Conservation (phyloP, 345 rosid genomes). For the Brassica carinata region DNA sequence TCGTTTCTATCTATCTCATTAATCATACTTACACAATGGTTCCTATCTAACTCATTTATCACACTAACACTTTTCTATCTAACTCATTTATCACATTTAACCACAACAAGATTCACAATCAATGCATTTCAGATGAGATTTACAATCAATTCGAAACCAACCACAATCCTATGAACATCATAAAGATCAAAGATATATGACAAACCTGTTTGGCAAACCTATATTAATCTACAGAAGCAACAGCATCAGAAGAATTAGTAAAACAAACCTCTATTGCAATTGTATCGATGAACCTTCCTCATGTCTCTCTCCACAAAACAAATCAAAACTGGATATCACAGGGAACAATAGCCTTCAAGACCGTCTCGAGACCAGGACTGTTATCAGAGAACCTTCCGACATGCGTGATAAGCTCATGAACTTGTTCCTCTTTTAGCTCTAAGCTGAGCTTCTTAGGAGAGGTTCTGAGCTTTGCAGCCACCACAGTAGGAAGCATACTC, state of each 20-base stretch:
- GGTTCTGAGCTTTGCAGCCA: slow-evolving; percentile 86
- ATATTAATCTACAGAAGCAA: too few species aligned
- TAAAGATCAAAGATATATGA: neutral
- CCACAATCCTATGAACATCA: neutral
- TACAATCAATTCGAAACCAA: too few species aligned
- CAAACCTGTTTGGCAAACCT: neutral
- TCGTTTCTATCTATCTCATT: too few species aligned
- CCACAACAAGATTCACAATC: neutral
- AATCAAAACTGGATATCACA: slow-evolving; percentile 66
- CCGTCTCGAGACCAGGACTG: slow-evolving; percentile 42
- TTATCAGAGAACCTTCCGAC: slow-evolving; percentile 71
- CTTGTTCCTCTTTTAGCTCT: slow-evolving; percentile 84
- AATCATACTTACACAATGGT: too few species aligned
- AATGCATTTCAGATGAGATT: neutral
- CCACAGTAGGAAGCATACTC: slow-evolving; percentile 84
- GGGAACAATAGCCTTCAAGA: slow-evolving; percentile 80
- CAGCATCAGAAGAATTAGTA: too few species aligned
- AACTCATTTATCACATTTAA: neutral
- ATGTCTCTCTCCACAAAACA: too few species aligned
- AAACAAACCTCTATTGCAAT: too few species aligned
- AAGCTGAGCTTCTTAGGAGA: slow-evolving; percentile 79
- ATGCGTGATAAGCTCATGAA: slow-evolving; percentile 60
- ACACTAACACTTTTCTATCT: too few species aligned
- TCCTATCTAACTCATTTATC: too few species aligned
- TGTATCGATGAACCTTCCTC: too few species aligned